Conservation (phyloP, 768 basidiomycete genomes). For the Kwoniella europaea region DNA sequence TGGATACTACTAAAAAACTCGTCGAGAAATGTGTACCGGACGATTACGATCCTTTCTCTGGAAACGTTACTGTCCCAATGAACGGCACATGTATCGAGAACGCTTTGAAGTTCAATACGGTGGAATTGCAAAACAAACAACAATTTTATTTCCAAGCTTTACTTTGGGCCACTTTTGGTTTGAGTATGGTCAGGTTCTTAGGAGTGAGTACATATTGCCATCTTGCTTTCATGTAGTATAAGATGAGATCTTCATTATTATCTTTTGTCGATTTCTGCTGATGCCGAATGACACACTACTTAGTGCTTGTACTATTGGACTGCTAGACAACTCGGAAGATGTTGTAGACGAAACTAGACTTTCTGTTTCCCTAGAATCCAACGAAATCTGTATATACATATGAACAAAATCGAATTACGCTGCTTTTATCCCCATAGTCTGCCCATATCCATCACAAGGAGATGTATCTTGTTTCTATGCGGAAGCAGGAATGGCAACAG, state of each 20-base stretch:
- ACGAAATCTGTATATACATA: background rate
- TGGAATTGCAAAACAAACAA: slow-evolving; percentile 46
- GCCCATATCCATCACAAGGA: too few relatives aligned
- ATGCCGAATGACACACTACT: too few relatives aligned
- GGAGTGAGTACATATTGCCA: slow-evolving; percentile 41
- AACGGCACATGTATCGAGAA: slow-evolving; percentile 47
- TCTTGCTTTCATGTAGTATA: background rate
- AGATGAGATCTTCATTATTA: too few relatives aligned
- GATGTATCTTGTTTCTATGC: too few relatives aligned
- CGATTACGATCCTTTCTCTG: slow-evolving; percentile 30
- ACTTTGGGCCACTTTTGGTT: slow-evolving; percentile 51
- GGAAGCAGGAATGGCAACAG: too few relatives aligned
- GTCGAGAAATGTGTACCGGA: slow-evolving; percentile 46
- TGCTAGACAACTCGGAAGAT: slow-evolving; percentile 47
- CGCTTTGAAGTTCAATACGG: slow-evolving; percentile 36
- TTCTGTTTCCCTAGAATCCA: background rate
- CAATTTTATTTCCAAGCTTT: slow-evolving; percentile 51
- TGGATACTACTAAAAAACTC: slow-evolving; percentile 43
- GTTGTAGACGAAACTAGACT: slow-evolving; percentile 39
- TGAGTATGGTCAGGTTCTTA: slow-evolving; percentile 47
- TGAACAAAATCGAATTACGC: too few relatives aligned
- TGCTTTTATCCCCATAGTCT: too few relatives aligned
- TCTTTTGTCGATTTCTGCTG: too few relatives aligned
- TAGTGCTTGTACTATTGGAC: slow-evolving; percentile 54
- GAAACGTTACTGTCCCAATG: slow-evolving; percentile 39